Conservation (phyloP, 495 filamentous ascomycete species). For the Penicillium canariense region DNA sequence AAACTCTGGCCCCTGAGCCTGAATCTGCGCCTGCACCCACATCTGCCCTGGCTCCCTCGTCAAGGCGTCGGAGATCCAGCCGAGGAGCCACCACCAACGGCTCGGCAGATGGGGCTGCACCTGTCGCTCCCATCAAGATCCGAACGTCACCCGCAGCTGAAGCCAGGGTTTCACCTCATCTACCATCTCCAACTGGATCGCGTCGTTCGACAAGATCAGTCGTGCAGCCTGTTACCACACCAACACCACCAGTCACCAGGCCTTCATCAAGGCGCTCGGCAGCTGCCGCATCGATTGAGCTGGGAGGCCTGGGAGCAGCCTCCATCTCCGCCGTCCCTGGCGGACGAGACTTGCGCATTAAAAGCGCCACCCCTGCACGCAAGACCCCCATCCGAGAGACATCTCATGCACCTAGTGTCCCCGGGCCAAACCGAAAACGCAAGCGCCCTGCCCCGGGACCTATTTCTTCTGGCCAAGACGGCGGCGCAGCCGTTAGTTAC, state of each 20-base stretch:
- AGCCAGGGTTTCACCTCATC: slow-evolving; percentile 23
- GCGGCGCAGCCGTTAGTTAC: slow-evolving; percentile 71
- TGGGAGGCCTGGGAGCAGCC: slow-evolving; percentile 11
- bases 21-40: neutral
- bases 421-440: slow-evolving; percentile 47
- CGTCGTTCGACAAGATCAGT: slow-evolving; percentile 25
- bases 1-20: neutral
- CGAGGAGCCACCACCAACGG: slow-evolving; percentile 47
- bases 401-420: slow-evolving; percentile 46
- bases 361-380: slow-evolving; percentile 46
- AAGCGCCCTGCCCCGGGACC: slow-evolving; percentile 78
- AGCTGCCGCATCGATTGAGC: slow-evolving; percentile 37
- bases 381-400: slow-evolving; percentile 54
- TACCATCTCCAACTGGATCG: slow-evolving; percentile 29
- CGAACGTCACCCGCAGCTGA: slow-evolving; percentile 15
- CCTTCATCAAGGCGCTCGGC: slow-evolving; percentile 47
- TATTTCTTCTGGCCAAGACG: slow-evolving; percentile 65
- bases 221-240: slow-evolving; percentile 19
- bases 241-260: slow-evolving; percentile 38
- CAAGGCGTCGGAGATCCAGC: slow-evolving; percentile 22
- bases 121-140: slow-evolving; percentile 14
- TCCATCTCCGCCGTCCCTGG: slow-evolving; percentile 12
- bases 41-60: neutral
- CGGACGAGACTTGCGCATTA: slow-evolving; percentile 45
- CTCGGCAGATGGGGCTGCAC: slow-evolving; percentile 16